Base-by-base conservation (phyloP, 768 basidiomycete species). In the Hemileccinum rubropunctum region DNA sequence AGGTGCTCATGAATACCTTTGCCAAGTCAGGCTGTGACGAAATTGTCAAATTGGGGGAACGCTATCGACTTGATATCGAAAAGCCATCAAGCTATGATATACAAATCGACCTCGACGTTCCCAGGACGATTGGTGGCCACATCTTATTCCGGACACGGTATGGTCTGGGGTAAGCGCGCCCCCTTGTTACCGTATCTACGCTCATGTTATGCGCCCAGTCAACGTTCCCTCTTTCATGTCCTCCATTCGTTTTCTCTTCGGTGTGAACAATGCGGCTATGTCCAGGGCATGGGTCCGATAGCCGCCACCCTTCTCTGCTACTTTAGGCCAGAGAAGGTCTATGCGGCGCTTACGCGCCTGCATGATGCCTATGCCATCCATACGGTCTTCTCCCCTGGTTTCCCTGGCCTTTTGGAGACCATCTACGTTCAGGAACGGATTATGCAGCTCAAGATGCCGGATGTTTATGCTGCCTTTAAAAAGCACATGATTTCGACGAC, bases 231-330 rank as follows among this genome's bases (percentile, higher is more conserved):
- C 11, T 98, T 98, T 70, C 93, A 92, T 64, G 92, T 97, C 50
- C 77, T 98, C 23, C 97, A 98, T 67, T 82, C 82, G 44, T 94
- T 97, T 65, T 95, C 93, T 2, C 76, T 95, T 17, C 75, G 76
- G n/a, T 98, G 95, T 69, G 67, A 74, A 15, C 74, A 79, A 11
- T 98, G 97, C 54, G 95, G 95, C 14, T 99, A 99, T 65, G 94
- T 95, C 35, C 97, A 99, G 71, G 97, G 97, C 52, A 99, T 99
- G 97, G 95, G 97, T 2, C 91, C 95, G 6, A 90, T 99, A 50
- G 92, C 95, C 0, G 90, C 95, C 1, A 98, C 94, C 2, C 77
- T 99, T 18, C 79, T 98, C 12, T 94, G 89, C 71, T 98, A 98
- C 67, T 87, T 93, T 65, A 86, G 87, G 55, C 92, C 97, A 8